These are phyloP conservation scores for Phytophthora colocasiae DNA, from an alignment of 352 stramenopile species.

Conservation along the genomic window DNA sequence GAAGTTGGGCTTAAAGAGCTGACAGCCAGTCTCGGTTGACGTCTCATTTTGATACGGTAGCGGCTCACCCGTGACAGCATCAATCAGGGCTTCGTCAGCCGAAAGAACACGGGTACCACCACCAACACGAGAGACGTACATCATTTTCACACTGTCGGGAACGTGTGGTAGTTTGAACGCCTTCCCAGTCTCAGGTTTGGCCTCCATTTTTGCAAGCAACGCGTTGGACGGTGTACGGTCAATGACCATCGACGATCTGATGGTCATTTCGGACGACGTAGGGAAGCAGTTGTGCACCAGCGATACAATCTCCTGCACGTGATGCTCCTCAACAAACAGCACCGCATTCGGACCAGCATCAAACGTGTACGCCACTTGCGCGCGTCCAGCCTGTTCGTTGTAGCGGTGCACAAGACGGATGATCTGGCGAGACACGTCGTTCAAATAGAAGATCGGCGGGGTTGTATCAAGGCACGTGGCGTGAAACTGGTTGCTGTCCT, in stretches of 20 bases:
- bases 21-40: slow-evolving; percentile 7
- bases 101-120: slow-evolving; percentile 53
- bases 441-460: slow-evolving; percentile 99
- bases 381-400: slow-evolving; percentile 78
- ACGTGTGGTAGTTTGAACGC: slow-evolving; percentile 28
- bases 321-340: slow-evolving; percentile 83
- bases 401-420: slow-evolving; percentile 94
- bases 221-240: slow-evolving; percentile 18
- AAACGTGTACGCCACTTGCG: slow-evolving; percentile 98
- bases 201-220: slow-evolving; percentile 35
- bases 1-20: slow-evolving; percentile 11
- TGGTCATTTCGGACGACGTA: slow-evolving; percentile 28
- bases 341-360: slow-evolving; percentile 99
- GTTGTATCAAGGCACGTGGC: slow-evolving; percentile 97
- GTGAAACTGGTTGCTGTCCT: slow-evolving; percentile 99
- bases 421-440: slow-evolving; percentile 90
- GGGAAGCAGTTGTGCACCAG: slow-evolving; percentile 68
- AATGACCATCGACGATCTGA: slow-evolving; percentile 46
- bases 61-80: slow-evolving; percentile 51
- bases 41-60: slow-evolving; percentile 23
- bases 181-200: slow-evolving; percentile 11
- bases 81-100: slow-evolving; percentile 50
- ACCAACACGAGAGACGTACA: slow-evolving; percentile 74
- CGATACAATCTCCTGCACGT: slow-evolving; percentile 69
- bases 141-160: slow-evolving; percentile 61